phyloP scores from a whole-genome alignment of 352 stramenopile species.

The Blastocystis sp. region DNA sequence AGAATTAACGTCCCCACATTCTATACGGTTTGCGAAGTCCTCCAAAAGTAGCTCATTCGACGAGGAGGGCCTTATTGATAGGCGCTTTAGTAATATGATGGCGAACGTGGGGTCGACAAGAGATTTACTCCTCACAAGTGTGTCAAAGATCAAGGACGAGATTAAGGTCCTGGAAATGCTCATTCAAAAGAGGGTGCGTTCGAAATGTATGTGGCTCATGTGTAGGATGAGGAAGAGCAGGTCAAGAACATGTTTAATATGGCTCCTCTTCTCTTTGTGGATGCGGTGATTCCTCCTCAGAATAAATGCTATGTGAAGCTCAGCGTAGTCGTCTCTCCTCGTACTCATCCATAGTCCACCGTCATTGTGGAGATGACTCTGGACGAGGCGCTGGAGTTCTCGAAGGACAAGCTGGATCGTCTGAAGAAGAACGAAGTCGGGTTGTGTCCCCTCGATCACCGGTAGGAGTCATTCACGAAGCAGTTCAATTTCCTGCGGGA shows the following conservation, averaged over 20 bases:
- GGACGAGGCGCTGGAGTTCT: conserved; percentile 47
- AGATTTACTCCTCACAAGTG: conserved; percentile 36
- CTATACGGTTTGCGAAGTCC: conserved; percentile 51
- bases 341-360: background rate
- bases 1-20: conserved; percentile 32
- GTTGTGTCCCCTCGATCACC: too few species aligned
- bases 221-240: conserved; percentile 44
- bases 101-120: conserved; percentile 14
- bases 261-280: conserved; percentile 55
- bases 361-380: conserved; percentile 64
- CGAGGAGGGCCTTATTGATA: background rate
- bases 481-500: conserved; percentile 55
- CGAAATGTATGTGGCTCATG: background rate
- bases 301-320: conserved; percentile 64
- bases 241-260: conserved; percentile 45
- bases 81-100: conserved; percentile 40
- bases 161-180: conserved; percentile 49
- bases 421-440: conserved; percentile 38
- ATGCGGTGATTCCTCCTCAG: conserved; percentile 47
- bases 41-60: conserved; percentile 29
- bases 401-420: conserved; percentile 22
- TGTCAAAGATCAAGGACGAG: conserved; percentile 59
- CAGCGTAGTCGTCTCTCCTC: background rate
- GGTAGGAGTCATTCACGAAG: conserved; percentile 38
- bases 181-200: conserved; percentile 38